phyloP scores from a whole-genome alignment of 345 rosid genomes.

The Syzygium oleosum region DNA sequence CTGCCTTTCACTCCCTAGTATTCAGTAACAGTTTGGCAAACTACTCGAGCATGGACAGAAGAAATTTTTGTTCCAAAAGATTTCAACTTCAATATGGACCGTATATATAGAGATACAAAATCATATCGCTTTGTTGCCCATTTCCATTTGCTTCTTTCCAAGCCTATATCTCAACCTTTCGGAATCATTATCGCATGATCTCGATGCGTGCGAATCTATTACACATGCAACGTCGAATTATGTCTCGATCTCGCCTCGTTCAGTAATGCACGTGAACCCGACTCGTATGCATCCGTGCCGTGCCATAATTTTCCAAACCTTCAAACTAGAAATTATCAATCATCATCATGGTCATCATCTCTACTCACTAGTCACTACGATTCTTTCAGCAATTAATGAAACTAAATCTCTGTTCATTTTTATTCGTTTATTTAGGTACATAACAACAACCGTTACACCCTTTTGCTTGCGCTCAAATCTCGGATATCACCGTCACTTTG shows the following conservation, averaged over 20 bases:
- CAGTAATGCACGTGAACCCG: not conserved
- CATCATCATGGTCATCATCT: not conserved
- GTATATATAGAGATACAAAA: no score
- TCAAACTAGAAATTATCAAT: not conserved
- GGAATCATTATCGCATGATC: not conserved
- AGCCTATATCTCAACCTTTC: no score
- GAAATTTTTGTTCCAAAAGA: no score
- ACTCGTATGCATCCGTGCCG: rapidly evolving
- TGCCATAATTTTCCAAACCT: not conserved
- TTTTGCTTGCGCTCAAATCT: not conserved
- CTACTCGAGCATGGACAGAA: no score
- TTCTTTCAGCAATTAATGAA: not conserved
- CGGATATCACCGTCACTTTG: not conserved
- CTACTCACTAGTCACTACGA: not conserved
- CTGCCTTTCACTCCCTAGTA: not conserved
- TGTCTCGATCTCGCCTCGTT: not conserved
- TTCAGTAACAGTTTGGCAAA: no score
- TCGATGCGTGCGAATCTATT: not conserved
- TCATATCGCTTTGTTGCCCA: no score
- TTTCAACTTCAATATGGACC: no score
- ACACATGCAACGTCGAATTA: not conserved
- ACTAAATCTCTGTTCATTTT: not conserved
- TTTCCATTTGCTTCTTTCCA: no score
- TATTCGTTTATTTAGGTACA: not conserved
- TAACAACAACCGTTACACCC: not conserved